These are phyloP conservation scores for Talaromyces sp. DNA, from an alignment of 2,329 filamentous ascomycete genomes.

Conservation along the genomic window DNA sequence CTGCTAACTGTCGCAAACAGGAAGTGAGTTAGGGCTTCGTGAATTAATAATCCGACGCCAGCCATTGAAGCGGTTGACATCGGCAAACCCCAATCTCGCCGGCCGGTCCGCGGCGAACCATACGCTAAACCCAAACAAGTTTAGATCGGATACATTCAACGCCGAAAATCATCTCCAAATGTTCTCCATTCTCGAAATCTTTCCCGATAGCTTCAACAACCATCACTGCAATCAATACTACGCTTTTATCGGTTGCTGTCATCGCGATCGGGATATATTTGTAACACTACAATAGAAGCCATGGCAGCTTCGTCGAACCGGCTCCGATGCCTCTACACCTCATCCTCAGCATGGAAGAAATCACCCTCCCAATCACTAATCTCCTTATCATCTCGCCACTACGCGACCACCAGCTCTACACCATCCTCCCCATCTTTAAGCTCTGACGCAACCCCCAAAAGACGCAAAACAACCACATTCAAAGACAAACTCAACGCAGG, in stretches of 20 bases:
- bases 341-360: constrained; percentile 24
- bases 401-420: constrained; percentile 33
- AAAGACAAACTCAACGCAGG: constrained; percentile 63
- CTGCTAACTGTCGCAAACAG: background rate
- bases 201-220: background rate
- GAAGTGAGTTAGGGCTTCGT: background rate
- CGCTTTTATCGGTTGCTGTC: background rate
- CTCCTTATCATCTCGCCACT: constrained; percentile 30
- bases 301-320: constrained; percentile 34
- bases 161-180: constrained; percentile 8
- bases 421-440: constrained; percentile 24
- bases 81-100: background rate
- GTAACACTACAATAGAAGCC: background rate
- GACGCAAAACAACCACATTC: constrained; percentile 57
- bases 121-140: background rate
- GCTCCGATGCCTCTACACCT: constrained; percentile 34
- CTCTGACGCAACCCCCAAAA: constrained; percentile 51
- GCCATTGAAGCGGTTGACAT: constrained; percentile 11
- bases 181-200: constrained; percentile 7
- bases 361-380: constrained; percentile 23
- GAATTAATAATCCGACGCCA: constrained; percentile 57
- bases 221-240: background rate
- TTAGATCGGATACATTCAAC: background rate
- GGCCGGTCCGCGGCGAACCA: constrained; percentile 19
- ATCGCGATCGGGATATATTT: background rate